Percentiles rank a stretch among this genome's conserved stretches.
Conservation (phyloP, 2,329 filamentous ascomycete species). For the Lasiodiplodia hormozganensis region DNA sequence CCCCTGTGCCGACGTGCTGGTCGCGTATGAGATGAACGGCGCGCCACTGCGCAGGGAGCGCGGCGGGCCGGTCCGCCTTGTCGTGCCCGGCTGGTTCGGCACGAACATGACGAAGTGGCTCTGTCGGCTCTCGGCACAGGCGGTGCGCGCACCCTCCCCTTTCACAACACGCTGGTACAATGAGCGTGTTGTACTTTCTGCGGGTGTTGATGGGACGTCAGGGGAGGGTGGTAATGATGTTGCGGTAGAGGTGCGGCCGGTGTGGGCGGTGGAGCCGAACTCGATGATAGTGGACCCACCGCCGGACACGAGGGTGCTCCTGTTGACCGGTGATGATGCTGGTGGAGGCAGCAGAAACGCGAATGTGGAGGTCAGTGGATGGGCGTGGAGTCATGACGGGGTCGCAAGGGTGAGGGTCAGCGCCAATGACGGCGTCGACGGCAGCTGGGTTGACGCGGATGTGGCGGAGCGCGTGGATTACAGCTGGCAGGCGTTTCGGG, state of each 20-base stretch:
- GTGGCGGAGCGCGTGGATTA: slow-evolving; percentile 28
- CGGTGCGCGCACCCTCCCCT: slow-evolving; percentile 34
- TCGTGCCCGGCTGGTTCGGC: slow-evolving; percentile 44
- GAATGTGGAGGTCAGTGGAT: slow-evolving; percentile 34
- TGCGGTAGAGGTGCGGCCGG: slow-evolving; percentile 31
- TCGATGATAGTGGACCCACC: slow-evolving; percentile 38
- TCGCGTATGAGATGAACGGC: slow-evolving; percentile 41
- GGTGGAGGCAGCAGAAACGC: neutral
- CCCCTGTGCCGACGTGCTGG: slow-evolving; percentile 35
- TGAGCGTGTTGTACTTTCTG: slow-evolving; percentile 30
- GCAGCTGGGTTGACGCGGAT: slow-evolving; percentile 28
- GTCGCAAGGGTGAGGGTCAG: slow-evolving; percentile 36
- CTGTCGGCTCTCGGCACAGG: slow-evolving; percentile 35
- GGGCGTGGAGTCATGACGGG: slow-evolving; percentile 39
- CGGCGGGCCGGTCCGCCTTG: slow-evolving; percentile 41
- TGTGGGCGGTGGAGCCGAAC: slow-evolving; percentile 40
- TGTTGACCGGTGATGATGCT: neutral
- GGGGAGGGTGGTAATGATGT: slow-evolving; percentile 12
- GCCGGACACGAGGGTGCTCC: slow-evolving; percentile 28
- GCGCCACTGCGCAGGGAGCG: slow-evolving; percentile 34
- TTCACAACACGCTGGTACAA: slow-evolving; percentile 43
- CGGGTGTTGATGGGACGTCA: neutral
- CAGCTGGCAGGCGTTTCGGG: slow-evolving; percentile 30
- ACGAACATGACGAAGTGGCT: slow-evolving; percentile 45
- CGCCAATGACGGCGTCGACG: slow-evolving; percentile 30